A percentile compares a stretch with the other conserved stretches of the same genome.
phyloP scores from a whole-genome alignment of 2,329 filamentous ascomycete species.

The Monilinia fructigena region DNA sequence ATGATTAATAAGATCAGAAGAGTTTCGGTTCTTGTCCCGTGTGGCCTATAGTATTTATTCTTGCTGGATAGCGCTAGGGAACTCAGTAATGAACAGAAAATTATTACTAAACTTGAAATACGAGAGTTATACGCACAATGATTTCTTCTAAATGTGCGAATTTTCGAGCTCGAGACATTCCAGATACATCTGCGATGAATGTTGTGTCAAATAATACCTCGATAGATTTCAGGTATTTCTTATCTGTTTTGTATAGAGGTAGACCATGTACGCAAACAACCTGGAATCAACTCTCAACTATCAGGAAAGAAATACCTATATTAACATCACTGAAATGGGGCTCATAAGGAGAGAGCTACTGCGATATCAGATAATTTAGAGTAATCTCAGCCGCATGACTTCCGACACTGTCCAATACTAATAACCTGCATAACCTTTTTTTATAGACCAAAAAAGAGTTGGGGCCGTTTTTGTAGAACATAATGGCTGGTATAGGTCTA shows the following conservation, averaged over 20 bases:
- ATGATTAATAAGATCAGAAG: not conserved
- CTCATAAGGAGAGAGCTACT: not conserved
- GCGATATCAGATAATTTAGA: not conserved
- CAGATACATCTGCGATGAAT: not conserved
- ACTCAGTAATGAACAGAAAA: not conserved
- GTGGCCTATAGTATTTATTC: constrained; percentile 4
- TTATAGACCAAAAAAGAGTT: not conserved
- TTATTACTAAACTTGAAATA: not conserved
- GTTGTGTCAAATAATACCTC: not conserved
- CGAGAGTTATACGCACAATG: not conserved
- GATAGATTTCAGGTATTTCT: not conserved
- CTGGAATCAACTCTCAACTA: not conserved
- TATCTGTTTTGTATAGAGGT: too few species aligned
- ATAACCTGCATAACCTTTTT: not conserved
- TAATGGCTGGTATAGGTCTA: not conserved
- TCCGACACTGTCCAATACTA: too few species aligned
- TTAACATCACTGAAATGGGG: not conserved
- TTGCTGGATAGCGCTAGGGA: not conserved
- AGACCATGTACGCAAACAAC: not conserved
- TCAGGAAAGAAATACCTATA: too few species aligned
- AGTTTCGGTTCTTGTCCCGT: not conserved
- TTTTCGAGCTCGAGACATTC: not conserved
- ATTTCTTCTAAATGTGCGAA: not conserved
- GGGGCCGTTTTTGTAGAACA: not conserved
- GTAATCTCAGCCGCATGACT: not conserved